Percentiles rank a stretch among this genome's conserved stretches.
These are phyloP conservation scores for Aspergillus nanangensis DNA, from an alignment of 495 filamentous ascomycete genomes.

Conservation along the genomic window DNA sequence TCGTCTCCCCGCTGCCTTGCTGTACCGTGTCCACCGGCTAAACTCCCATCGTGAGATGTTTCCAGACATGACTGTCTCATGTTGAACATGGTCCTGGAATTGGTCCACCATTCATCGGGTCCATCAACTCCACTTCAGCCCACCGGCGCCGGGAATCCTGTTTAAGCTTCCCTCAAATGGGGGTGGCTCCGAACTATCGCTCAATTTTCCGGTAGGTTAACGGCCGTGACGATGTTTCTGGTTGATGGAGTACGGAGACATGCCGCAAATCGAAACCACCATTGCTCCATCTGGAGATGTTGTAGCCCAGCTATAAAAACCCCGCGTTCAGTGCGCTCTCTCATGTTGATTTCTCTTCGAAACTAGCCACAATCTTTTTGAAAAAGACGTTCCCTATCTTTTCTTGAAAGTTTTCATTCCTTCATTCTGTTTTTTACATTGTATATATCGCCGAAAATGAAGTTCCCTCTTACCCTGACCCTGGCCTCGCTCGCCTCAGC, in stretches of 20 bases:
- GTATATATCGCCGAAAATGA: slow-evolving; percentile 25
- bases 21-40: neutral
- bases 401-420: too few species aligned
- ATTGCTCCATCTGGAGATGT: neutral
- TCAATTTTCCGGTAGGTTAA: neutral
- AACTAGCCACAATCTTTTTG: too few species aligned
- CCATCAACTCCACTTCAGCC: neutral
- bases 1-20: neutral
- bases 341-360: too few species aligned
- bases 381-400: too few species aligned
- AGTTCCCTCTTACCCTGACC: slow-evolving; percentile 25
- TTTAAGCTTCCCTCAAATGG: slow-evolving; percentile 1
- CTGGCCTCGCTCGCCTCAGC: slow-evolving; percentile 32
- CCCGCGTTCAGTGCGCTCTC: too few species aligned
- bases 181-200: neutral
- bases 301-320: neutral
- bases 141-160: neutral
- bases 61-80: slow-evolving; percentile 1
- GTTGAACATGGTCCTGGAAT: neutral
- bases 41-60: neutral
- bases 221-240: slow-evolving; percentile 3
- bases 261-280: neutral
- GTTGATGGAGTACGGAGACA: slow-evolving; percentile 6
- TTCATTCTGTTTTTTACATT: slow-evolving; percentile 1
- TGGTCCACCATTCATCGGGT: slow-evolving; percentile 5